Evolutionary conservation across 2,329 filamentous ascomycete genomes (phyloP).

Genomic region (Colletotrichum graminicola): DNA sequence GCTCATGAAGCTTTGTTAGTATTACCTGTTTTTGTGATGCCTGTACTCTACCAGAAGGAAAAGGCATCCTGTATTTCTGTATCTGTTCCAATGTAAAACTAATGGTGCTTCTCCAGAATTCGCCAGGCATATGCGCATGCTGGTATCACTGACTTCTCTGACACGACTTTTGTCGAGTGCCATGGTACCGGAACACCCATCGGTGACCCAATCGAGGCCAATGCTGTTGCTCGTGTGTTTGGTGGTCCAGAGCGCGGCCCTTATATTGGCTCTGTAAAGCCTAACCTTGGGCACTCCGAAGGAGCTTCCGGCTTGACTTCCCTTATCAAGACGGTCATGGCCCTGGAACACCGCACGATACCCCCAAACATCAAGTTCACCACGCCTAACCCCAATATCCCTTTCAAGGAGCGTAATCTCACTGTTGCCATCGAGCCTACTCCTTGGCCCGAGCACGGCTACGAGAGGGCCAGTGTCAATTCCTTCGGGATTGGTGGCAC

Average conservation of each 20-base stretch:
- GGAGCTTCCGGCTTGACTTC: conserved; percentile 49
- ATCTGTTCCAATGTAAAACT: no score
- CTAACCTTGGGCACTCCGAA: conserved; percentile 55
- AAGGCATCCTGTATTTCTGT: no score
- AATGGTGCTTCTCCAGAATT: no score
- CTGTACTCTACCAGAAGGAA: no score
- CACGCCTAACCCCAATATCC: conserved; percentile 32
- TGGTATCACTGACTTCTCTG: conserved; percentile 38
- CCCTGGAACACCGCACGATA: conserved; percentile 30
- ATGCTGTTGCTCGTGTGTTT: no score
- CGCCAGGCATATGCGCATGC: neutral
- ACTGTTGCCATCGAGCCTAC: conserved; percentile 45
- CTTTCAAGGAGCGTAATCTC: conserved; percentile 41
- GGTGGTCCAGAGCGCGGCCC: no score
- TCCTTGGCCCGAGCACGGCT: no score
- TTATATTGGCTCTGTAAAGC: conserved; percentile 51
- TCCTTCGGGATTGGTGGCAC: conserved; percentile 51
- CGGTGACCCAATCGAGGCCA: conserved; percentile 51
- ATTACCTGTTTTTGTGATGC: no score
- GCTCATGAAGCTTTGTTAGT: neutral
- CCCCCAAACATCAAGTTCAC: conserved; percentile 39
- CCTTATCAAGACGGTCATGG: conserved; percentile 51
- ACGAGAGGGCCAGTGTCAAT: no score
- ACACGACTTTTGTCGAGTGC: conserved; percentile 51
- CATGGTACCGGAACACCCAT: conserved; percentile 60